Base-by-base conservation (phyloP, 352 stramenopile species). In the Phytophthora boehmeriae region DNA sequence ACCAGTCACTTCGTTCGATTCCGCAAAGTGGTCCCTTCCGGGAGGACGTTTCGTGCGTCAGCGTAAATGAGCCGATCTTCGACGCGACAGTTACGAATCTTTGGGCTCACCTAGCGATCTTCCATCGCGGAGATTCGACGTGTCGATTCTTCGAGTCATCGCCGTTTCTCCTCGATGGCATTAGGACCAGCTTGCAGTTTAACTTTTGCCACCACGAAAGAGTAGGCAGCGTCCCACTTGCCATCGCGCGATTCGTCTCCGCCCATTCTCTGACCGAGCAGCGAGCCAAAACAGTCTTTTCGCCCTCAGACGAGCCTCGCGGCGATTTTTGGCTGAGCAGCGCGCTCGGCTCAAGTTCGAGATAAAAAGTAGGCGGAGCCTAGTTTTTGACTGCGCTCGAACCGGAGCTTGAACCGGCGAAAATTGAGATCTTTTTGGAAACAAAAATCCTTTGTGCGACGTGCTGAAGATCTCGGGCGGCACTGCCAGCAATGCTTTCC, bases 171-270 rank as follows among this genome's bases (percentile, higher is more conserved):
- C 14, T 39, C 34, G 3, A 39, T 13, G n/a, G n/a, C n/a, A n/a
- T n/a, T n/a, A n/a, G n/a, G n/a, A n/a, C n/a, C n/a, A n/a, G n/a
- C n/a, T n/a, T n/a, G 3, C 25, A 30, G 25, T 30, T 30, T 30
- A 30, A 30, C 25, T 30, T n/a, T 44, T 44, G 38, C 38, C 13
- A 8, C n/a, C 38, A 44, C 38, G 38, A 44, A 44, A 44, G 38
- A 22, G 38, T 44, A 22, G 16, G 35, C 19, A 20, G 38, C 38
- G 25, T 30, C 25, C 13, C 38, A 22, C 13, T 16, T 17, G 13
- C 38, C 13, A 39, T 39, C 34, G 34, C 2, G 2, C 34, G 25
- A 30, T 30, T 39, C 10, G 34, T 13, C 38, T 44, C 16, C 13
- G 38, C 14, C 38, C 38, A 22, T 16, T 44, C 14, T 44, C 19